phyloP scores from a whole-genome alignment of 2,329 filamentous ascomycete species.

The Pseudogymnoascus sp. region DNA sequence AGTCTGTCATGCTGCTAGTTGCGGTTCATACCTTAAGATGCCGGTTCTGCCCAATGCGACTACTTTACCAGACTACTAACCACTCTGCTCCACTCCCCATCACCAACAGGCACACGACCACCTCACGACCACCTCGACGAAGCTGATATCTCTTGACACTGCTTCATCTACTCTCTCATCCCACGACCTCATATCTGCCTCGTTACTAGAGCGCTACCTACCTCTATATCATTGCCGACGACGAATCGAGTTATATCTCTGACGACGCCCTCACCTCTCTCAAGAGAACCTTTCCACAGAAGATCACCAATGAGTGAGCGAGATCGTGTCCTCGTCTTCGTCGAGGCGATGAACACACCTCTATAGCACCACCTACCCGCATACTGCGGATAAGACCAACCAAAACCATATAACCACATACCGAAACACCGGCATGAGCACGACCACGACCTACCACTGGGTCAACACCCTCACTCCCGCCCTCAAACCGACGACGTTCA shows the following conservation, averaged over 20 bases:
- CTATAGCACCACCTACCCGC: constrained; percentile 15
- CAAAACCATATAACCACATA: neutral
- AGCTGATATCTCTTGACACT: neutral
- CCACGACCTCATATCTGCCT: neutral
- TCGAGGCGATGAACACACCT: constrained; percentile 28
- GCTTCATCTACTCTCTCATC: neutral
- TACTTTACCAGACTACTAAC: constrained; percentile 6
- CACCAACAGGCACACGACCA: constrained; percentile 7
- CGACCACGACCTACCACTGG: constrained; percentile 26
- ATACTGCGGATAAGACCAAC: neutral
- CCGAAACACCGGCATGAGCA: constrained; percentile 11
- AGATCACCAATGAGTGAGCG: constrained; percentile 24
- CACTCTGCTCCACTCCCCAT: constrained; percentile 5
- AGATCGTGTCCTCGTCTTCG: constrained; percentile 24
- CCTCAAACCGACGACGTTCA: constrained; percentile 16
- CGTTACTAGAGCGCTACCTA: neutral
- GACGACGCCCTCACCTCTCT: neutral
- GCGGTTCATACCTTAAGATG: constrained; percentile 9
- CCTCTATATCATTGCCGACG: neutral
- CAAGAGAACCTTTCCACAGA: neutral
- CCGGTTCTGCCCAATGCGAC: constrained; percentile 5
- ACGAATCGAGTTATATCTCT: neutral
- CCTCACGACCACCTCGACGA: neutral
- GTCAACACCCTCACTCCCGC: constrained; percentile 16
- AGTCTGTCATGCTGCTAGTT: neutral